Conservation (phyloP, 2,329 filamentous ascomycete genomes). For the Penicillium sp. region DNA sequence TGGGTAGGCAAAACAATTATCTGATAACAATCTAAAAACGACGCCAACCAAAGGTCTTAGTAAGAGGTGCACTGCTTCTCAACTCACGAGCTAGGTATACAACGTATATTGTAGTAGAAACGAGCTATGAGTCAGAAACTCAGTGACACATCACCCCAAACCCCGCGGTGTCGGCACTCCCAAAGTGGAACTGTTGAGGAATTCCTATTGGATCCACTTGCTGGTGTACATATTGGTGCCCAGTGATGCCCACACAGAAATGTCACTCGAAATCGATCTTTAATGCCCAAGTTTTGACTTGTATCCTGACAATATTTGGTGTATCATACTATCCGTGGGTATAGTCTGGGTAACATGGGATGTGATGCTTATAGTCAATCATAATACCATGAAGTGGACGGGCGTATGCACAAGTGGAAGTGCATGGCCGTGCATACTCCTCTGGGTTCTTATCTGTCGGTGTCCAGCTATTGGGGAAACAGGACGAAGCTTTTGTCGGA, state of each 20-base stretch:
- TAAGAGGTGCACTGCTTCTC: neutral
- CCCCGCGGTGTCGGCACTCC: constrained; percentile 2
- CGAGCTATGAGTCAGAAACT: neutral
- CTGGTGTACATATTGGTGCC: neutral
- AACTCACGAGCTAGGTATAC: neutral
- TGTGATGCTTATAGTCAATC: too few species aligned
- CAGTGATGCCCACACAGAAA: neutral
- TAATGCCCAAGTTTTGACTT: neutral
- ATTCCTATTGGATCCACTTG: constrained; percentile 2
- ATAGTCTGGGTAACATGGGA: neutral
- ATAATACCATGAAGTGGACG: neutral
- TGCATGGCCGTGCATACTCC: neutral
- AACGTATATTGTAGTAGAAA: neutral
- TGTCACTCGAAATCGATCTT: neutral
- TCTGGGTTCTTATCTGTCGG: neutral
- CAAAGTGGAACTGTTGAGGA: neutral
- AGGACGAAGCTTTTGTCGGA: neutral
- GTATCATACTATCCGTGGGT: neutral
- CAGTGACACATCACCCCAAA: neutral
- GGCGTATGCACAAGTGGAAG: neutral
- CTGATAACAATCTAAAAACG: neutral
- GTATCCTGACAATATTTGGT: neutral
- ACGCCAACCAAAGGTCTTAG: neutral
- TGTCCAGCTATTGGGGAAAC: neutral
- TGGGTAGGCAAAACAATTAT: neutral